Percentiles rank a stretch among this genome's conserved stretches.
These are phyloP conservation scores for Ogataea ramenticola DNA, from an alignment of 805 yeast genomes.

Conservation along the genomic window DNA sequence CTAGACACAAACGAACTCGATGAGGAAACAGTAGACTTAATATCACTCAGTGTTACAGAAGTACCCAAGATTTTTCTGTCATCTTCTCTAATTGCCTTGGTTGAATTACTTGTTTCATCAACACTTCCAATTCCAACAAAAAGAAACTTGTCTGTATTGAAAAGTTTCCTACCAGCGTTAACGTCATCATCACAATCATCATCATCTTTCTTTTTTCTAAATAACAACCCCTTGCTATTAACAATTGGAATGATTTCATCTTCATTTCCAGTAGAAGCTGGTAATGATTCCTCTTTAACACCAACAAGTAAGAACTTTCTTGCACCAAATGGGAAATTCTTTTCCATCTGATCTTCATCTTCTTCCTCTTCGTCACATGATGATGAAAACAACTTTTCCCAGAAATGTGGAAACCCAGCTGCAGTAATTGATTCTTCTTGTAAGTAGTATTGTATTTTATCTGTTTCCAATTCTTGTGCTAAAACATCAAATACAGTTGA, in stretches of 20 bases:
- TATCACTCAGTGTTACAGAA: too few relatives aligned
- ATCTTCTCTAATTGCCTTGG: neutral
- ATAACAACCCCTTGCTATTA: constrained; percentile 8
- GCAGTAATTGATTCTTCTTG: constrained; percentile 18
- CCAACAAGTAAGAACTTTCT: constrained; percentile 19
- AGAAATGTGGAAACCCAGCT: constrained; percentile 21
- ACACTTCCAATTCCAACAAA: constrained; percentile 22
- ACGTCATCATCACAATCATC: constrained; percentile 11
- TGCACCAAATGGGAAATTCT: constrained; percentile 20
- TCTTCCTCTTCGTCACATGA: constrained; percentile 6
- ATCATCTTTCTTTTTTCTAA: constrained; percentile 6
- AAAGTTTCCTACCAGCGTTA: constrained; percentile 7
- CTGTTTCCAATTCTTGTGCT: neutral
- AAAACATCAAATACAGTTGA: neutral
- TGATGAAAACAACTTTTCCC: constrained; percentile 10
- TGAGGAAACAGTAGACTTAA: too few relatives aligned
- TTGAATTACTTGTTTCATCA: constrained; percentile 3
- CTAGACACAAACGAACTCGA: neutral
- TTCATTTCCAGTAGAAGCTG: neutral
- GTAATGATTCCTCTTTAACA: constrained; percentile 8
- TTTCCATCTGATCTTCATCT: constrained; percentile 4
- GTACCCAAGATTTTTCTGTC: too few relatives aligned
- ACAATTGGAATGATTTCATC: neutral
- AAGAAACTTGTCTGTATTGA: constrained; percentile 18
- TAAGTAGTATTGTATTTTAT: constrained; percentile 6